A percentile compares a stretch with the other conserved stretches of the same genome.
Conservation (phyloP, 1,139 yeast species). For the Diutina ranongensis region DNA sequence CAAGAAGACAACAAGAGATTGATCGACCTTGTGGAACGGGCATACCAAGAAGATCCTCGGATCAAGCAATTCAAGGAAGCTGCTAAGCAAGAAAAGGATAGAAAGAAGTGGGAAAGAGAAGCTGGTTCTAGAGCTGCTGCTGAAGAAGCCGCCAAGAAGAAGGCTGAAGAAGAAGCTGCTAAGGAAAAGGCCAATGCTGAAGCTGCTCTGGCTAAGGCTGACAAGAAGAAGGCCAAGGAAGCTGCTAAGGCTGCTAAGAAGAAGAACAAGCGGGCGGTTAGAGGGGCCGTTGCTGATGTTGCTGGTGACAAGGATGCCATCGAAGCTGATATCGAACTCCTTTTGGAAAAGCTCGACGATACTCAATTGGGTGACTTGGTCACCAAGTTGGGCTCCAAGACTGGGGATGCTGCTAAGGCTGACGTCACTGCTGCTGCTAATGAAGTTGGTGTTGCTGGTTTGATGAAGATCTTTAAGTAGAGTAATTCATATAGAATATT, state of each 20-base stretch:
- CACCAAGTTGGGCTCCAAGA: slow-evolving; percentile 41
- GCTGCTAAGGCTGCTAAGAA: slow-evolving; percentile 94
- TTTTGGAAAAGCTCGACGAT: slow-evolving; percentile 75
- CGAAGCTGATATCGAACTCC: slow-evolving; percentile 68
- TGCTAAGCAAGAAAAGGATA: slow-evolving; percentile 91
- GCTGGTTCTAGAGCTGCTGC: slow-evolving; percentile 97
- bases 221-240: slow-evolving; percentile 93
- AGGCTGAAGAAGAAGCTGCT: slow-evolving; percentile 74
- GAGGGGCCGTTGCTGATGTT: slow-evolving; percentile 73
- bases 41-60: slow-evolving; percentile 86
- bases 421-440: neutral
- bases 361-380: slow-evolving; percentile 63
- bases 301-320: slow-evolving; percentile 64
- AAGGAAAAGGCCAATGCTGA: slow-evolving; percentile 64
- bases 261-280: slow-evolving; percentile 92
- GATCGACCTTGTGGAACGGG: slow-evolving; percentile 79
- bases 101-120: slow-evolving; percentile 94
- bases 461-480: slow-evolving; percentile 3
- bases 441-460: neutral
- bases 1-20: slow-evolving; percentile 93
- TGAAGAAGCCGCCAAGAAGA: slow-evolving; percentile 68
- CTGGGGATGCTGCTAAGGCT: slow-evolving; percentile 24
- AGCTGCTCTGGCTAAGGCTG: slow-evolving; percentile 70
- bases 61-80: slow-evolving; percentile 85
- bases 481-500: neutral